Evolutionary conservation across 2,329 filamentous ascomycete species (phyloP).

Genomic region (Thelonectria discophora): DNA sequence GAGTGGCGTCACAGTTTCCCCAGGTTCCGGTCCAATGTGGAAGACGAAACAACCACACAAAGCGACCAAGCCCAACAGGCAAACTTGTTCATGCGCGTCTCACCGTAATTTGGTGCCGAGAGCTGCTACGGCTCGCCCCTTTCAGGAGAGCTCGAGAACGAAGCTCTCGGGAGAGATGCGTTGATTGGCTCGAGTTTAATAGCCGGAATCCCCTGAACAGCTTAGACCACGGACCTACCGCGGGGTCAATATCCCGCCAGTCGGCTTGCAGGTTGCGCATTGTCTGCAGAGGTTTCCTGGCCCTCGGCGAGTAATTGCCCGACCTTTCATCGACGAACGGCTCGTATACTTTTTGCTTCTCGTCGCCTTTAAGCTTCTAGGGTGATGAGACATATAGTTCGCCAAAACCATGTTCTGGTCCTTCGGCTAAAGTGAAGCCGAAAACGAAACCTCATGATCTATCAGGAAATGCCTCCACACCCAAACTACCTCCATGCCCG

Average conservation of each 20-base stretch:
- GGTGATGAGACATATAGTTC: not conserved
- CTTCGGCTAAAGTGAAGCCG: not conserved
- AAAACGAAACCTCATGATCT: slow-evolving; percentile 8
- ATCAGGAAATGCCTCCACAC: slow-evolving; percentile 6
- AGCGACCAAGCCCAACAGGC: too few species aligned
- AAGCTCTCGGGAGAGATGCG: not conserved
- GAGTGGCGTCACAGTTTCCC: not conserved
- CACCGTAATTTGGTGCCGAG: not conserved
- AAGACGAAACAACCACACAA: not conserved
- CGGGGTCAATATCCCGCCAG: slow-evolving; percentile 1
- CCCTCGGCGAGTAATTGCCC: not conserved
- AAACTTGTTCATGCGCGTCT: not conserved
- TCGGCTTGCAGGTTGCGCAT: not conserved
- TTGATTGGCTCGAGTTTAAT: not conserved
- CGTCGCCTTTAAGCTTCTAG: not conserved
- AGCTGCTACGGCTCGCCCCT: not conserved
- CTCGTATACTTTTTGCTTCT: not conserved
- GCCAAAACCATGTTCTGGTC: not conserved
- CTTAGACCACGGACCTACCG: not conserved
- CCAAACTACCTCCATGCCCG: slow-evolving; percentile 14
- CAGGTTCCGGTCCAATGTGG: not conserved
- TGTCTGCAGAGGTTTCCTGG: not conserved
- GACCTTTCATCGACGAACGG: not conserved
- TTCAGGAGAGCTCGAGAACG: not conserved
- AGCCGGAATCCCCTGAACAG: not conserved